Conservation (phyloP, 1,284 basidiomycete genomes). For the Tilletiopsis washingtonensis region DNA sequence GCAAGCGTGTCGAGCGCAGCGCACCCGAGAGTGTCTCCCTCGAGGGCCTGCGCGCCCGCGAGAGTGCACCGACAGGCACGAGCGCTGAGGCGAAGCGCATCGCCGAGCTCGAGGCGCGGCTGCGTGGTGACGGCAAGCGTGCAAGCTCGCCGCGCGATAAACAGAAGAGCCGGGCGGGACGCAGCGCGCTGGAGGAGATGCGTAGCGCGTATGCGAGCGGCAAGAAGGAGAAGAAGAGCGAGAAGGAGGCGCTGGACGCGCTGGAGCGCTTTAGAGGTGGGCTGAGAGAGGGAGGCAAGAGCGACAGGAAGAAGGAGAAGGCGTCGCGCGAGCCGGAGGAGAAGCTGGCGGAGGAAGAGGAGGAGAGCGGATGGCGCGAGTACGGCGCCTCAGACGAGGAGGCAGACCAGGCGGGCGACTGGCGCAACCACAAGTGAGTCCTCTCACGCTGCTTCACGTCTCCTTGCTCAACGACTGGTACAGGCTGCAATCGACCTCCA, state of each 20-base stretch:
- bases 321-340: neutral
- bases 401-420: slow-evolving; percentile 6
- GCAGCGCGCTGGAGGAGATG: slow-evolving; percentile 15
- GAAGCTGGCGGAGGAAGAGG: slow-evolving; percentile 1
- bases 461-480: neutral
- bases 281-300: neutral
- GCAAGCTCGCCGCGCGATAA: neutral
- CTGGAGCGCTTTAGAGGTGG: neutral
- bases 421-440: slow-evolving; percentile 14
- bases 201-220: neutral
- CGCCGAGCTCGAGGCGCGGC: neutral
- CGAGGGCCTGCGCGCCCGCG: neutral
- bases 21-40: slow-evolving; percentile 1
- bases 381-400: slow-evolving; percentile 39
- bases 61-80: neutral
- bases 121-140: neutral
- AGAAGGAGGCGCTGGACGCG: neutral
- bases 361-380: slow-evolving; percentile 11
- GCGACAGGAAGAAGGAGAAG: neutral
- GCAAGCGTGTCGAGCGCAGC: neutral
- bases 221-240: neutral
- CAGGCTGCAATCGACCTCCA: neutral
- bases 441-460: neutral
- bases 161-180: slow-evolving; percentile 6
- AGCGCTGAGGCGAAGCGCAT: neutral